Evolutionary conservation across 495 filamentous ascomycete species (phyloP).

Genomic region (Aspergillus ostianus): DNA sequence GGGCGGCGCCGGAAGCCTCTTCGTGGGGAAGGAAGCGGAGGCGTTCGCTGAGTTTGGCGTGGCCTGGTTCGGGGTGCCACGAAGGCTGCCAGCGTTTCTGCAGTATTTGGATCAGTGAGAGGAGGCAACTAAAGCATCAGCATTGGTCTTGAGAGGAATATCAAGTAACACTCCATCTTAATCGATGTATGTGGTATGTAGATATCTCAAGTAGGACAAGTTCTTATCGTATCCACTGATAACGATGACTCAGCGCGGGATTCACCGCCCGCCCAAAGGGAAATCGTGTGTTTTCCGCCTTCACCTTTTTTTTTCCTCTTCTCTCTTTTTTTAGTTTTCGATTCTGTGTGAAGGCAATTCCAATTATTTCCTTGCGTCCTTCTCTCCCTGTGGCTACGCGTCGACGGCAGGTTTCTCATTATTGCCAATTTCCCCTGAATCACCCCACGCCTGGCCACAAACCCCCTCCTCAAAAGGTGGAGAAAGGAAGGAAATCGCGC

Average conservation of each 20-base stretch:
- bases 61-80: too few relatives aligned
- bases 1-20: background rate
- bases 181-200: too few relatives aligned
- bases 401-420: background rate
- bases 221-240: background rate
- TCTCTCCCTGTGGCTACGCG: background rate
- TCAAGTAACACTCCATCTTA: too few relatives aligned
- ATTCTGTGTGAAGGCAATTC: background rate
- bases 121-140: too few relatives aligned
- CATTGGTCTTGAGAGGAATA: too few relatives aligned
- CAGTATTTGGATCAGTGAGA: too few relatives aligned
- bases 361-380: background rate
- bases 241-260: conserved; percentile 1
- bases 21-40: background rate
- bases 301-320: background rate
- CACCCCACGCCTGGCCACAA: background rate
- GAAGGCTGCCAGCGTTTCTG: too few relatives aligned
- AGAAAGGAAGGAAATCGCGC: conserved; percentile 14
- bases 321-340: background rate
- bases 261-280: conserved; percentile 1
- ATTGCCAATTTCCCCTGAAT: background rate
- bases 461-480: conserved; percentile 17
- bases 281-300: background rate
- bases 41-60: background rate
- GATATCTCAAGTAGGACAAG: too few relatives aligned